phyloP scores from a whole-genome alignment of 2,329 filamentous ascomycete genomes.

The Conoideocrella luteorostrata region DNA sequence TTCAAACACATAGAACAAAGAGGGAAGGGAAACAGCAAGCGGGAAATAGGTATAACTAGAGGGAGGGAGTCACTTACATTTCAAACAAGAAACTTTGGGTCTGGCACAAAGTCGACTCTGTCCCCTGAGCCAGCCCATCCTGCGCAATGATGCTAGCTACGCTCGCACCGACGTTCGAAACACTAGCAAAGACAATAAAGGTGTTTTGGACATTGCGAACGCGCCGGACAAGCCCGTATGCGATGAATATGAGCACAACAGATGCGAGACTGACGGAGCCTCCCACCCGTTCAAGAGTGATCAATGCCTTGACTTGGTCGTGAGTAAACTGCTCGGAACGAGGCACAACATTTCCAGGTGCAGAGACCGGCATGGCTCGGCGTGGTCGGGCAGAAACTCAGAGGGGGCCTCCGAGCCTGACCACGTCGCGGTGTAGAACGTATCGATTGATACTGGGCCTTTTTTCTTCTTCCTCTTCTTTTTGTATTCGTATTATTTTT shows the following conservation, averaged over 20 bases:
- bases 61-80: conserved; percentile 49
- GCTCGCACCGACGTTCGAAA: conserved; percentile 53
- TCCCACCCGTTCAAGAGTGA: conserved; percentile 46
- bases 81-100: conserved; percentile 57
- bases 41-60: too few species aligned
- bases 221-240: conserved; percentile 43
- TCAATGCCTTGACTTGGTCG: conserved; percentile 34
- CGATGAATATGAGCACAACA: conserved; percentile 45
- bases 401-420: too few species aligned
- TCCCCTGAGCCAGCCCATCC: conserved; percentile 51
- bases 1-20: too few species aligned
- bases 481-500: too few species aligned
- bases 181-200: conserved; percentile 55
- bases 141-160: conserved; percentile 65
- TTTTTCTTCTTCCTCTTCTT: too few species aligned
- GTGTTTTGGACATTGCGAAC: conserved; percentile 54
- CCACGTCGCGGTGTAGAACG: too few species aligned
- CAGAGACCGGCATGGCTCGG: too few species aligned
- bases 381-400: too few species aligned
- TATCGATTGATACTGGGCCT: too few species aligned
- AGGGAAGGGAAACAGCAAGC: neutral
- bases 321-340: conserved; percentile 24
- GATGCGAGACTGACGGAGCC: conserved; percentile 46
- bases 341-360: too few species aligned
- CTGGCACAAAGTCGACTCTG: conserved; percentile 52